Evolutionary conservation across 2,329 filamentous ascomycete genomes (phyloP).

Genomic region (Fusarium sp.): DNA sequence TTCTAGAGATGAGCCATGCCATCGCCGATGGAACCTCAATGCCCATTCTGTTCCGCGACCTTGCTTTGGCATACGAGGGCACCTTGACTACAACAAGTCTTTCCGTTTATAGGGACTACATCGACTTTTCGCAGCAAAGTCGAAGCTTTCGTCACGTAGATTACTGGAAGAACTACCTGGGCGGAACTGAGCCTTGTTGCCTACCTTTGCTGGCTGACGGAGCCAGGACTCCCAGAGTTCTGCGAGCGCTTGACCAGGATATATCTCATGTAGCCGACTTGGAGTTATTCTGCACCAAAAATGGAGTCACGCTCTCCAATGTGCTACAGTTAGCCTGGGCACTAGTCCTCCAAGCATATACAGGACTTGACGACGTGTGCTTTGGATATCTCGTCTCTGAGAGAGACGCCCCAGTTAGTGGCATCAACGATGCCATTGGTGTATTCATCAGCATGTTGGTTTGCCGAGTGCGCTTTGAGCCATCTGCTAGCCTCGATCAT

Average conservation of each 20-base stretch:
- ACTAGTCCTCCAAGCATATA: constrained; percentile 31
- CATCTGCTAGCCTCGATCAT: neutral
- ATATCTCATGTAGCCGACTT: constrained; percentile 1
- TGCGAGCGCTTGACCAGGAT: constrained; percentile 13
- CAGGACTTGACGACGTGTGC: constrained; percentile 27
- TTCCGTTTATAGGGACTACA: constrained; percentile 29
- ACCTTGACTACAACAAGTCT: neutral
- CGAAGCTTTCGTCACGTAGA: neutral
- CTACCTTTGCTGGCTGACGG: neutral
- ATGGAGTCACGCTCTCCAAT: constrained; percentile 27
- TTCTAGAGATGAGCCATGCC: constrained; percentile 42
- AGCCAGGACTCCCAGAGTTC: neutral
- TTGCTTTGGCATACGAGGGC: constrained; percentile 29
- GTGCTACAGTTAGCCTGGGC: constrained; percentile 32
- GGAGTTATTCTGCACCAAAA: constrained; percentile 6
- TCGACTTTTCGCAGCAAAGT: constrained; percentile 12
- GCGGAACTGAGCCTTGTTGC: constrained; percentile 7
- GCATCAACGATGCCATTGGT: constrained; percentile 25
- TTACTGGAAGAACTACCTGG: constrained; percentile 30
- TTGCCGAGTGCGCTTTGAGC: constrained; percentile 7
- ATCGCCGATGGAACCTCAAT: constrained; percentile 39
- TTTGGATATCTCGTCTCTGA: constrained; percentile 28
- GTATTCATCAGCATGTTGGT: constrained; percentile 38
- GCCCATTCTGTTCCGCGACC: constrained; percentile 34
- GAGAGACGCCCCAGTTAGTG: constrained; percentile 8